phyloP scores from a whole-genome alignment of 441 rosid genomes.

The Pelargonium citronellum region DNA sequence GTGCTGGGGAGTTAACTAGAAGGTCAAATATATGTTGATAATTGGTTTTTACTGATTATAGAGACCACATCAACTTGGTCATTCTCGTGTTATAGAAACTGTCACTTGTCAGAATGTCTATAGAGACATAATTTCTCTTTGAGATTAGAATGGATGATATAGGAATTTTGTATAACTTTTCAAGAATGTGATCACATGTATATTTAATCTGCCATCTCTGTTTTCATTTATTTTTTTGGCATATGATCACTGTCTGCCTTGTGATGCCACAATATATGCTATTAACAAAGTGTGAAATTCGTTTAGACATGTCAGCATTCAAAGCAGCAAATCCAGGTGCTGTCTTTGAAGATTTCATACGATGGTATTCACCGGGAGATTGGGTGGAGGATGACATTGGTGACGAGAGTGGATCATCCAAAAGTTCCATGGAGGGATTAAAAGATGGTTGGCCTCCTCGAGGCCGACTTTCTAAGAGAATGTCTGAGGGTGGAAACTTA shows the following conservation, averaged over 20 bases:
- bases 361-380: conserved; percentile 99
- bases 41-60: no score
- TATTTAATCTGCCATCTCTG: neutral
- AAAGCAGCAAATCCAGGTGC: conserved; percentile 98
- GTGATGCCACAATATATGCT: neutral
- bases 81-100: neutral
- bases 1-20: no score
- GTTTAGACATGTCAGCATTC: conserved; percentile 91
- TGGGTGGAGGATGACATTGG: conserved; percentile 52
- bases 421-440: conserved; percentile 17
- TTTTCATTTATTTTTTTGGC: neutral
- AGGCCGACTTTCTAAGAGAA: conserved; percentile 78
- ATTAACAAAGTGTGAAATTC: neutral
- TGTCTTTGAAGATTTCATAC: conserved; percentile 88
- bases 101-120: neutral
- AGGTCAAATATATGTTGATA: no score
- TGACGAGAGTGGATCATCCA: conserved; percentile 35
- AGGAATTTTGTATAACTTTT: neutral
- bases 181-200: neutral
- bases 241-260: neutral
- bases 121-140: neutral
- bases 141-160: neutral
- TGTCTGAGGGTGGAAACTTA: conserved; percentile 85
- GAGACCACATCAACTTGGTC: no score
- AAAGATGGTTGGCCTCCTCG: conserved; percentile 79